Conservation (phyloP, 1,139 yeast species). For the Lodderomyces orthopsilosis region DNA sequence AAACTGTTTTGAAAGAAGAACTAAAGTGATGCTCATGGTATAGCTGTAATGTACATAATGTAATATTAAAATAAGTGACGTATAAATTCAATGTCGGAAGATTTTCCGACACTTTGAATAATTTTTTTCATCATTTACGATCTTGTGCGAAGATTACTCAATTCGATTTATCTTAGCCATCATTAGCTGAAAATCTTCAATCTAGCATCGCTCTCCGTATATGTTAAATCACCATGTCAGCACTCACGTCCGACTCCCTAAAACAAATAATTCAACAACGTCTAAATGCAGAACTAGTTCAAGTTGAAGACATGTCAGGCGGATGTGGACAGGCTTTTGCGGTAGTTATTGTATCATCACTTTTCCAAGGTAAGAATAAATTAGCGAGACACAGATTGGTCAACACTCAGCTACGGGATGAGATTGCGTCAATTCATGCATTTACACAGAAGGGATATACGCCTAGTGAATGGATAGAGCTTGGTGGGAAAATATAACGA, state of each 20-base stretch:
- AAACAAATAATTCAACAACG: conserved; percentile 48
- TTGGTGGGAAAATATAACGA: conserved; percentile 1
- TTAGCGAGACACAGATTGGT: conserved; percentile 84
- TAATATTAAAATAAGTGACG: background rate
- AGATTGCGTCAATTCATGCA: conserved; percentile 85
- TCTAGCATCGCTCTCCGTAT: no score
- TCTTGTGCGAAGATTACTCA: background rate
- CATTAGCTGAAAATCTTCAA: background rate
- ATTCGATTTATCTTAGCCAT: background rate
- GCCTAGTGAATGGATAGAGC: conserved; percentile 18
- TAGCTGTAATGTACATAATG: background rate
- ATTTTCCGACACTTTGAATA: background rate
- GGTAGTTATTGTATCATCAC: conserved; percentile 71
- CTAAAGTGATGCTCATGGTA: background rate
- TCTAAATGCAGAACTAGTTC: conserved; percentile 52
- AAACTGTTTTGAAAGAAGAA: conserved; percentile 17
- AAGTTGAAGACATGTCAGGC: conserved; percentile 72
- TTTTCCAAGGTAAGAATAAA: conserved; percentile 79
- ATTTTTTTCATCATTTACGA: background rate
- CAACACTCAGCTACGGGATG: conserved; percentile 73
- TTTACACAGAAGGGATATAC: conserved; percentile 89
- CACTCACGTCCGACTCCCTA: conserved; percentile 45
- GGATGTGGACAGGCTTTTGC: conserved; percentile 91
- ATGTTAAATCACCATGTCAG: conserved; percentile 31
- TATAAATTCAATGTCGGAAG: background rate